Evolutionary conservation across 2,329 filamentous ascomycete genomes (phyloP).

Genomic region (Exophiala phaeomuriformis): DNA sequence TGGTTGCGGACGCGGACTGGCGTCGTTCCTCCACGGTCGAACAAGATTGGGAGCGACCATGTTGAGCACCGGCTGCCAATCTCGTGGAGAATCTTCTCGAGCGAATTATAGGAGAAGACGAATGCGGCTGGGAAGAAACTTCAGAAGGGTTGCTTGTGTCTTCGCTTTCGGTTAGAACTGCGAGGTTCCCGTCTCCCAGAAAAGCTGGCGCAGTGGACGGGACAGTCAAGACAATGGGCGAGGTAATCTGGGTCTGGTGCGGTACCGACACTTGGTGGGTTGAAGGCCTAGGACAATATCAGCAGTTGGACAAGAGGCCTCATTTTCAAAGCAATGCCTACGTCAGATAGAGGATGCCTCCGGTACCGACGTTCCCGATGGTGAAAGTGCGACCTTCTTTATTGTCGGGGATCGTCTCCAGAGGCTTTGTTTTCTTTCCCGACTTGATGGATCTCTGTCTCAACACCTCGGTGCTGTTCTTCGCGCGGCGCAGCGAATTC

Average conservation of each 20-base stretch:
- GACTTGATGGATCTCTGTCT: constrained; percentile 35
- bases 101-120: constrained; percentile 4
- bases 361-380: constrained; percentile 74
- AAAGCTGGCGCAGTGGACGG: constrained; percentile 42
- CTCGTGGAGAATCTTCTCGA: constrained; percentile 1
- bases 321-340: not conserved
- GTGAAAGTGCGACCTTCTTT: constrained; percentile 67
- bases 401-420: constrained; percentile 56
- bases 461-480: constrained; percentile 48
- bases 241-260: constrained; percentile 30
- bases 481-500: constrained; percentile 37
- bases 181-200: constrained; percentile 24
- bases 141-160: constrained; percentile 6
- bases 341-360: constrained; percentile 69
- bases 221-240: constrained; percentile 50
- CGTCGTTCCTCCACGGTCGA: constrained; percentile 64
- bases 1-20: constrained; percentile 31
- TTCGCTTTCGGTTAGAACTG: not conserved
- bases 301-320: not conserved
- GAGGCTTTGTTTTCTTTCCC: constrained; percentile 49
- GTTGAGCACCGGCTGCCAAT: constrained; percentile 20
- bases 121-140: constrained; percentile 8
- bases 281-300: constrained; percentile 44
- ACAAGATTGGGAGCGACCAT: constrained; percentile 52
- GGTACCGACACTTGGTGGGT: constrained; percentile 33